These are phyloP conservation scores for Globisporangium polare DNA, from an alignment of 352 stramenopile species.

Conservation along the genomic window DNA sequence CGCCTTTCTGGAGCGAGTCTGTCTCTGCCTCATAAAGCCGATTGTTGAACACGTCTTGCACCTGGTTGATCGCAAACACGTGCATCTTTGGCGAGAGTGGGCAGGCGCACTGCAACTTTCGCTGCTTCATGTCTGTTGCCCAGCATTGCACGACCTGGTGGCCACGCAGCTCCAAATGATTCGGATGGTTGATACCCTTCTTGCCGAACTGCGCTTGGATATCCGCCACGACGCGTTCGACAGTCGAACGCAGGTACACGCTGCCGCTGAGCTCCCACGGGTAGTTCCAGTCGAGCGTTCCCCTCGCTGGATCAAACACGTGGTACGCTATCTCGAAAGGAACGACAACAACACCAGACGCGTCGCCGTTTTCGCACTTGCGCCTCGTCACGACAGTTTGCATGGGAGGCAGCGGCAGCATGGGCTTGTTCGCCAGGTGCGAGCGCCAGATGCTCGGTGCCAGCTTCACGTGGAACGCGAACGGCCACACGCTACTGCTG, in stretches of 20 bases:
- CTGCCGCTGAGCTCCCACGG: constrained; percentile 86
- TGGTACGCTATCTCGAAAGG: constrained; percentile 19
- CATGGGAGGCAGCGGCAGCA: constrained; percentile 41
- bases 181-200: constrained; percentile 50
- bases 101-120: constrained; percentile 38
- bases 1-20: constrained; percentile 8
- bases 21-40: constrained; percentile 40
- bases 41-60: constrained; percentile 76
- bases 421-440: constrained; percentile 54
- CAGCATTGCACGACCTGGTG: constrained; percentile 39
- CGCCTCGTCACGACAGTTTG: not conserved
- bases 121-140: constrained; percentile 6
- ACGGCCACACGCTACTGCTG: constrained; percentile 22
- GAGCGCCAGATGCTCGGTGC: constrained; percentile 72
- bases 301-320: constrained; percentile 44
- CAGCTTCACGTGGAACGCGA: constrained; percentile 73
- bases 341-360: not conserved
- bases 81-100: constrained; percentile 53
- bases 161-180: constrained; percentile 56
- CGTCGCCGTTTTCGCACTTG: not conserved
- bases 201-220: constrained; percentile 24
- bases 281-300: constrained; percentile 74
- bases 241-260: constrained; percentile 48
- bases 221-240: constrained; percentile 26
- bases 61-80: constrained; percentile 83